phyloP scores from a whole-genome alignment of 2,329 filamentous ascomycete genomes.

The Fusarium concolor region DNA sequence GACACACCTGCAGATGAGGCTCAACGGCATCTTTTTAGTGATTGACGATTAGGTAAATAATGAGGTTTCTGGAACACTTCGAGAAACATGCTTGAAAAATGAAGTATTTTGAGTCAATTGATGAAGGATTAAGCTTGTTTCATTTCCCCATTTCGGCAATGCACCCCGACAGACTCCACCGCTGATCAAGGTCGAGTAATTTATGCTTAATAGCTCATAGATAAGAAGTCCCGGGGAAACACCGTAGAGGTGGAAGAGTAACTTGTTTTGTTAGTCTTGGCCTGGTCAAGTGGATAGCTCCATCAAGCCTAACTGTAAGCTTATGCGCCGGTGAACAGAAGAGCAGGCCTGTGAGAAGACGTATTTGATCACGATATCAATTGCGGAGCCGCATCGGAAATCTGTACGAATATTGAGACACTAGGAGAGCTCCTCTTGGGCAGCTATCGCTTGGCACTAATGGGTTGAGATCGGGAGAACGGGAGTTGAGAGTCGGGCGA shows the following conservation, averaged over 20 bases:
- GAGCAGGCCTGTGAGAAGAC: neutral
- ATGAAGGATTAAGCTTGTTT: conserved; percentile 10
- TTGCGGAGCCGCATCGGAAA: conserved; percentile 21
- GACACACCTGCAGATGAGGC: conserved; percentile 22
- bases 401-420: conserved; percentile 18
- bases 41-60: neutral
- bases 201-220: conserved; percentile 35
- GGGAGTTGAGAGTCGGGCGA: conserved; percentile 2
- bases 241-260: neutral
- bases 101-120: no score
- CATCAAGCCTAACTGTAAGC: neutral
- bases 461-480: neutral
- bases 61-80: neutral
- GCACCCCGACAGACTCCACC: conserved; percentile 12
- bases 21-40: conserved; percentile 1
- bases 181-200: conserved; percentile 5
- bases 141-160: neutral
- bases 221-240: conserved; percentile 10
- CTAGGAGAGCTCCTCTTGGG: neutral
- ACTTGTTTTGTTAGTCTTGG: conserved; percentile 3
- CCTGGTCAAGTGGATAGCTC: conserved; percentile 5
- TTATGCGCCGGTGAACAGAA: neutral
- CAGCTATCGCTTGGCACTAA: neutral
- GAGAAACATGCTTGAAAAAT: no score
- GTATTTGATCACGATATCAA: neutral